These are phyloP conservation scores for Kwoniella heveanensis DNA, from an alignment of 768 basidiomycete genomes.

Conservation along the genomic window DNA sequence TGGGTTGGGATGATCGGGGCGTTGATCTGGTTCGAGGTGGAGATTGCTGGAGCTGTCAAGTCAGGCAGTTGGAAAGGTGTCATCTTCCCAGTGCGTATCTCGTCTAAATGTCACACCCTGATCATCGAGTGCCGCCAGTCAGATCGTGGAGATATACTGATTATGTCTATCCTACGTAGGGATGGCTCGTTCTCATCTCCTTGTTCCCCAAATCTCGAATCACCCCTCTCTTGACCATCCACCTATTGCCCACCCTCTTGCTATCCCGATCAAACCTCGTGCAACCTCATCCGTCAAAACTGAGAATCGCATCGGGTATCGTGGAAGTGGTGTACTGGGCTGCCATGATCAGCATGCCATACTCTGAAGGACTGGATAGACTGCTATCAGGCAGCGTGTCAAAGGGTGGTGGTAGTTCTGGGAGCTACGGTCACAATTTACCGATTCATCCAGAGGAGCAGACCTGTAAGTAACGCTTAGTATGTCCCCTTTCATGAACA, in stretches of 20 bases:
- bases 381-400: constrained; percentile 39
- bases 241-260: constrained; percentile 44
- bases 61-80: constrained; percentile 26
- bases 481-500: too few species aligned
- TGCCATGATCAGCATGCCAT: constrained; percentile 44
- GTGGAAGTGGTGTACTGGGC: constrained; percentile 41
- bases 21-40: constrained; percentile 31
- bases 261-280: constrained; percentile 28
- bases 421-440: constrained; percentile 33
- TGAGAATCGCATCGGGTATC: constrained; percentile 29
- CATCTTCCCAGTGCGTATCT: constrained; percentile 39
- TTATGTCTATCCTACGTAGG: constrained; percentile 18
- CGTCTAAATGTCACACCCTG: constrained; percentile 6
- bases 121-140: too few species aligned
- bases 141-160: too few species aligned
- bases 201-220: constrained; percentile 28
- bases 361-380: constrained; percentile 36
- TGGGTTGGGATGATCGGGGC: constrained; percentile 32
- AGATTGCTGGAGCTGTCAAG: constrained; percentile 18
- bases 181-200: constrained; percentile 31
- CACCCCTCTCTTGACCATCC: constrained; percentile 29
- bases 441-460: constrained; percentile 48
- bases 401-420: constrained; percentile 43
- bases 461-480: constrained; percentile 35
- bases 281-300: constrained; percentile 6